Base-by-base conservation (phyloP, 176 grass and related monocot genomes). In the Ampelocalamus luodianensis region DNA sequence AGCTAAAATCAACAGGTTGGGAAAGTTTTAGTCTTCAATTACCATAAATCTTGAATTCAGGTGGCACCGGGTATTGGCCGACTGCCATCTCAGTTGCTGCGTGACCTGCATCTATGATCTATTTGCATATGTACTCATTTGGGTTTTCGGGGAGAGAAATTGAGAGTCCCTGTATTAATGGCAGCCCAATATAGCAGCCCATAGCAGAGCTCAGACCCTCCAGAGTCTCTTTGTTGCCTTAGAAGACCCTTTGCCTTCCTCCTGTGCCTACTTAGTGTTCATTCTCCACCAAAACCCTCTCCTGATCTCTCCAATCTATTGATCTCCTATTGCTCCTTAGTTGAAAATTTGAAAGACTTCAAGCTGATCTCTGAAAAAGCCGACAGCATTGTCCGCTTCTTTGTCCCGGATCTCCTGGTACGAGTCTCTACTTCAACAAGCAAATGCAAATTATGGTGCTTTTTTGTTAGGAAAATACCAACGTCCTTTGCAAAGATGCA, bases 281-380 rank as follows among this genome's bases (percentile, higher is more conserved):
- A 36, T 36, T 68, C 5, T 18, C 40, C 40, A 73, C 34, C 53
- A 62, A 23, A 74, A 51, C 49, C 1, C 2, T 17, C 49, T 17
- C 17, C 2, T 37, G 2, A 12, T 2, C 17, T 74, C 14, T 53
- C 71, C 29, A 65, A 8, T 51, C 6, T 73, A 7, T 73, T 73
- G 8, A 42, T 60, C 24, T 61, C 23, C n/a, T 46, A 60, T 45
- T 82, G 17, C 24, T 72, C 24, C 39, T 70, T 79, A 37, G 61
- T 16, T 43, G 53, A 82, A 40, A 73, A 62, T 73, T 27, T 73
- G 68, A 62, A 46, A 49, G 56, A 37, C 44, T 60, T 82, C 37
- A 72, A 46, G 39, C 51, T 82, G 53, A 29, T 44, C 24, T 42
- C 20, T 42, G 16, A 71, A 43, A 37, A 61, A 71, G 39, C 58